Evolutionary conservation across 2,329 filamentous ascomycete genomes (phyloP).

Genomic region (Byssoonygena ceratinophila): DNA sequence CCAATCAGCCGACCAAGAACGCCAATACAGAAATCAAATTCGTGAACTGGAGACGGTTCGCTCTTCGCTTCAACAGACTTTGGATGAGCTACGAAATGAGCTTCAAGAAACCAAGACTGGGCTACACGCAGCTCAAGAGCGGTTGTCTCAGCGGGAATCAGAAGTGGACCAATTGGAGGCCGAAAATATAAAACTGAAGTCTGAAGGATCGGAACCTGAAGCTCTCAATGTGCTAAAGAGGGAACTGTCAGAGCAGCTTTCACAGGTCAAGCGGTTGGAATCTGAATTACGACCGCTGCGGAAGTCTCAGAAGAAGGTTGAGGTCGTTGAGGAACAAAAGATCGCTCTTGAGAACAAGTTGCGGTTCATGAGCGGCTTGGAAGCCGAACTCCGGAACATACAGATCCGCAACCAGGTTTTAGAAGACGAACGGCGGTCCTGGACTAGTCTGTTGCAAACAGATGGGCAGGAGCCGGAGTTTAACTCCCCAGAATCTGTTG

Average conservation of each 20-base stretch:
- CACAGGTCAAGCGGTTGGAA: constrained; percentile 80
- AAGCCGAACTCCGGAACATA: constrained; percentile 67
- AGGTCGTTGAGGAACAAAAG: constrained; percentile 94
- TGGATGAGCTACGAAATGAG: constrained; percentile 42
- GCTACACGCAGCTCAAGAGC: constrained; percentile 52
- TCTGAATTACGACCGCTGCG: constrained; percentile 73
- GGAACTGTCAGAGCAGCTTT: constrained; percentile 81
- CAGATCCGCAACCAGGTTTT: constrained; percentile 73
- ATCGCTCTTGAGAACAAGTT: constrained; percentile 66
- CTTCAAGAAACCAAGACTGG: constrained; percentile 48
- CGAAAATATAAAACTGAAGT: constrained; percentile 72
- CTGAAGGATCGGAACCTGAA: constrained; percentile 76
- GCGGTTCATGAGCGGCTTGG: constrained; percentile 60
- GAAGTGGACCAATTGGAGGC: constrained; percentile 67
- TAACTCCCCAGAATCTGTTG: constrained; percentile 77
- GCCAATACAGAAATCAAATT: constrained; percentile 52
- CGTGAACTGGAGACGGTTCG: constrained; percentile 53
- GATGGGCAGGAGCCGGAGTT: constrained; percentile 60
- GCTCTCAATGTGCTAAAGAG: constrained; percentile 74
- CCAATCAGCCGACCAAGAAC: constrained; percentile 56
- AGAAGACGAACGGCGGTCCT: constrained; percentile 77
- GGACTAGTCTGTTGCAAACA: constrained; percentile 73
- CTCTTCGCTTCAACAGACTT: constrained; percentile 46
- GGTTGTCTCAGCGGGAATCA: constrained; percentile 57
- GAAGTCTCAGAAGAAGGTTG: constrained; percentile 72